These are phyloP conservation scores for Coniochaeta sp. DNA, from an alignment of 2,329 filamentous ascomycete genomes.

Conservation along the genomic window DNA sequence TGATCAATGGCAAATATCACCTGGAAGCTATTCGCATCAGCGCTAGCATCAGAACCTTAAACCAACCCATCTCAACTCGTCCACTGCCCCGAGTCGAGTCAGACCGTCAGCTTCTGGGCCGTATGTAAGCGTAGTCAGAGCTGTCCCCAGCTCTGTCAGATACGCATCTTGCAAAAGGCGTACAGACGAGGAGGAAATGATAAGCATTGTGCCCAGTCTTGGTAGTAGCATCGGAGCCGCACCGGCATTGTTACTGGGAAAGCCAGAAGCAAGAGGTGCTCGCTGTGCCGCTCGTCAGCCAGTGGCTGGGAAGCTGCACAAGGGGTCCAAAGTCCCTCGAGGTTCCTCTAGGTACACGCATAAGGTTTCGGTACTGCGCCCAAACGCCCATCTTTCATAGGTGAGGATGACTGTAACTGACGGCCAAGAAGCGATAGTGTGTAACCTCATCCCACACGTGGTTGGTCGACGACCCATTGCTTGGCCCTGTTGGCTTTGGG, in stretches of 20 bases:
- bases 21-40: neutral
- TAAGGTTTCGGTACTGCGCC: neutral
- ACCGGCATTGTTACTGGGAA: neutral
- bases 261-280: neutral
- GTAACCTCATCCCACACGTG: neutral
- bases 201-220: neutral
- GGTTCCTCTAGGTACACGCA: neutral
- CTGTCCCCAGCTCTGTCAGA: neutral
- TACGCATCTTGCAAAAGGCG: neutral
- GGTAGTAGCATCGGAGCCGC: neutral
- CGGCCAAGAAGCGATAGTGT: neutral
- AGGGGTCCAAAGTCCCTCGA: neutral
- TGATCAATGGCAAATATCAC: neutral
- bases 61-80: neutral
- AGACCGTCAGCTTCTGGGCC: neutral
- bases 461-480: neutral
- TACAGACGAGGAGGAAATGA: neutral
- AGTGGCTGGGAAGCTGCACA: neutral
- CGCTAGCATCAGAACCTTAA: conserved; percentile 1
- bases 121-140: neutral
- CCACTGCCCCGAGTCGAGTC: neutral
- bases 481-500: neutral
- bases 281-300: neutral
- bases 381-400: neutral
- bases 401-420: neutral